Percentiles rank a stretch among this genome's conserved stretches.
These are phyloP conservation scores for Linderniella brevidens DNA, from an alignment of 257 asterid species.

Conservation along the genomic window DNA sequence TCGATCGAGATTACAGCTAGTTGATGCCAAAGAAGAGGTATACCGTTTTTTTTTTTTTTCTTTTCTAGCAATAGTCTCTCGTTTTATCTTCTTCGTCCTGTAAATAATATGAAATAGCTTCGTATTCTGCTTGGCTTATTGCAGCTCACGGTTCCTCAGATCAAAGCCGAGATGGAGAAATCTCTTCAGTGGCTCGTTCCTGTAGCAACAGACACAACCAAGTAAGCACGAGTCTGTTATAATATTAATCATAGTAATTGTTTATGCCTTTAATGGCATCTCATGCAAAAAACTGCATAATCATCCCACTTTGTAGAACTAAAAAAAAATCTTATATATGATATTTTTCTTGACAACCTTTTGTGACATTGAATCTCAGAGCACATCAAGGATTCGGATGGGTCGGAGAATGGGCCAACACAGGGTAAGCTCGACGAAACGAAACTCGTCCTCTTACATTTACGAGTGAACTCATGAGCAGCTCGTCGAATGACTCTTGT, in stretches of 20 bases:
- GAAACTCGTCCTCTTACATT: background rate
- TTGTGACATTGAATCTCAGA: conserved; percentile 21
- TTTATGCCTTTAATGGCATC: background rate
- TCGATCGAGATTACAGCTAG: conserved; percentile 16
- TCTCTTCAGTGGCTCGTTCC: conserved; percentile 68
- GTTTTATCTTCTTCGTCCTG: too few species aligned
- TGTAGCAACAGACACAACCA: conserved; percentile 45
- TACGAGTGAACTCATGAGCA: background rate
- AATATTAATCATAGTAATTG: background rate
- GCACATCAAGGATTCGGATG: conserved; percentile 99
- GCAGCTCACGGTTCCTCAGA: conserved; percentile 44
- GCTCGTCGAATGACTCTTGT: background rate
- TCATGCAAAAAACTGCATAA: background rate
- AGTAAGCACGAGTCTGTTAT: conserved; percentile 21
- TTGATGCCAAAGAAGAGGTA: conserved; percentile 34
- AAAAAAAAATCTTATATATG: too few species aligned
- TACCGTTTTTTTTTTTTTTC: conserved; percentile 1
- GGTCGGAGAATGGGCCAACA: conserved; percentile 99
- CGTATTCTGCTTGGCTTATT: background rate
- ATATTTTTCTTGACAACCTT: background rate
- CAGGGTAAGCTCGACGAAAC: conserved; percentile 44
- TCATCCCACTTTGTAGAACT: too few species aligned
- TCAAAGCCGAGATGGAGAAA: conserved; percentile 62
- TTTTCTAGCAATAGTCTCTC: too few species aligned
- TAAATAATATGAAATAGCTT: background rate